Base-by-base conservation (phyloP, 208 protist genomes). In the Trypanosoma caninum region DNA sequence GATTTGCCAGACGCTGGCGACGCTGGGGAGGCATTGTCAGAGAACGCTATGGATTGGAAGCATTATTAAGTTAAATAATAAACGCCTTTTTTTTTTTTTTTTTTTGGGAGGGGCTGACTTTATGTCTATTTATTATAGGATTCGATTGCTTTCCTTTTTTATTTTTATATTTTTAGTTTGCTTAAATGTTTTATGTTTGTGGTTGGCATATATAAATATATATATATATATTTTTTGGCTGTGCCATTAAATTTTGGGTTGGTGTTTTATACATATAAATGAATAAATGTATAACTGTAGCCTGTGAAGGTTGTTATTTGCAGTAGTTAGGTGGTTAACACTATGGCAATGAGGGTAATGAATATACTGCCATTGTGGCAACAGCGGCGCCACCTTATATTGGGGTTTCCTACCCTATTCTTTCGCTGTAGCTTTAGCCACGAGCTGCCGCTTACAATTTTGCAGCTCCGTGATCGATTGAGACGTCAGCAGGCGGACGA, bases 1-100 rank as follows among this genome's bases (percentile, higher is more conserved):
- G 89, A 95, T 53, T 25, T 74, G 2, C 64, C 69, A 10, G 68
- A 65, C 1, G 8, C 14, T 14, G 50, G 4, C 13, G 65, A 69
- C 7, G 65, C 52, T 9, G 48, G 1, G 9, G 65, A 45, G 18
- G 46, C 42, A 28, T 9, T 37, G 13, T 2, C 10, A 16, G 64
- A 63, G n/a, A n/a, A 52, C 7, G 22, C n/a, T 50, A 61, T 63
- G 34, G 47, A 52, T 22, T 70, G 64, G 64, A 53, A 31, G 18
- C 50, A 34, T 31, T 67, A 59, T n/a, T 67, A n/a, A n/a, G n/a
- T n/a, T n/a, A n/a, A n/a, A n/a, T n/a, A n/a, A n/a, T n/a, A n/a
- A n/a, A n/a, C 35, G 35, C 40, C 10, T 44, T 44, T 13, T 44
- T 44, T 44, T 44, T 44, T 44, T 44, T 3, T 44, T 44, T 3